Evolutionary conservation across 768 basidiomycete species (phyloP).

Genomic region (Boletellus ananas): DNA sequence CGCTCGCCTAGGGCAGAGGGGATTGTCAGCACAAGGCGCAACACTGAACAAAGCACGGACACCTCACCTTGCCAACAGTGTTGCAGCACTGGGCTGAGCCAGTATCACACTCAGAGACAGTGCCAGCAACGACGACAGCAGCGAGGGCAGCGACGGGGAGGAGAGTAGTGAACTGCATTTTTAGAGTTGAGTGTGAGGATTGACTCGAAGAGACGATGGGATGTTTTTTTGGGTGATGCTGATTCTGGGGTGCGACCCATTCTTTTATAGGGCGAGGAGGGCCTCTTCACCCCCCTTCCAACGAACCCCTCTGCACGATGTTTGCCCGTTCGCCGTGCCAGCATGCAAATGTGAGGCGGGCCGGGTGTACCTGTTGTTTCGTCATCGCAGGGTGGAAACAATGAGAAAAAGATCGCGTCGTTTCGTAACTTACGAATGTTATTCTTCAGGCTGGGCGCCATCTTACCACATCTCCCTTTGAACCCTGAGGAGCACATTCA

Average conservation of each 20-base stretch:
- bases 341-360: no score
- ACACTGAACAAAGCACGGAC: no score
- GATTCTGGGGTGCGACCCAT: not conserved
- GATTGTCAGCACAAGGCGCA: not conserved
- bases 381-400: no score
- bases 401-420: no score
- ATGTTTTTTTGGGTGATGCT: not conserved
- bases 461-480: no score
- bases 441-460: no score
- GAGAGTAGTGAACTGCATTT: not conserved
- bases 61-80: not conserved
- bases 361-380: no score
- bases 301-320: not conserved
- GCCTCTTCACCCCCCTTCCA: no score
- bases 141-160: constrained; percentile 11
- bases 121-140: constrained; percentile 1
- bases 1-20: not conserved
- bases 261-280: constrained; percentile 9
- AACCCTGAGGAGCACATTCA: no score
- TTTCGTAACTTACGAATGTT: no score
- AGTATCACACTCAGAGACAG: constrained; percentile 4
- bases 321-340: no score
- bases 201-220: not conserved
- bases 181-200: not conserved
- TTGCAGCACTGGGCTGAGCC: constrained; percentile 14